Evolutionary conservation across 768 basidiomycete genomes (phyloP).

Genomic region (Botryobasidium botryosum): DNA sequence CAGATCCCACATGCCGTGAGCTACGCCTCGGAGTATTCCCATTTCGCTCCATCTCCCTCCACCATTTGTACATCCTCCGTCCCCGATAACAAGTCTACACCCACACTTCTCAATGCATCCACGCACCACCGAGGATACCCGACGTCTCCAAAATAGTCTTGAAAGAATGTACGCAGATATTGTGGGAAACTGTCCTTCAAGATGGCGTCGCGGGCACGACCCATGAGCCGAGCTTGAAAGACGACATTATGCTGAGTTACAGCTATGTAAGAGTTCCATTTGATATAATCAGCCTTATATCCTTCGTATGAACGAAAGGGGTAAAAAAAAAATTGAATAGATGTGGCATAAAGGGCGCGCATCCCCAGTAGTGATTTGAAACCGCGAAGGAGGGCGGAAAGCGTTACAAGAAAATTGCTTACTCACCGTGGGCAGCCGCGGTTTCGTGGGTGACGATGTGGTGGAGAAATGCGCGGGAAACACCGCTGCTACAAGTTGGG

Average conservation of each 20-base stretch:
- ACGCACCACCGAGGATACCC: constrained; percentile 84
- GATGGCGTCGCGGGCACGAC: constrained; percentile 68
- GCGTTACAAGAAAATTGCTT: too few species aligned
- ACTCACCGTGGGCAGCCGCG: constrained; percentile 64
- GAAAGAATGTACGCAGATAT: constrained; percentile 63
- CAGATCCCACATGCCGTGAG: too few species aligned
- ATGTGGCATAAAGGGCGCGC: background rate
- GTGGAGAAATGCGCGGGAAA: constrained; percentile 58
- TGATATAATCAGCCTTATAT: background rate
- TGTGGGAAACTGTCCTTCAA: constrained; percentile 58
- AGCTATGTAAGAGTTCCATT: constrained; percentile 27
- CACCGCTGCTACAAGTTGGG: constrained; percentile 57
- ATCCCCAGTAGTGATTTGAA: constrained; percentile 1
- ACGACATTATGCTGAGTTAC: constrained; percentile 69
- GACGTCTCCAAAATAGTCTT: constrained; percentile 52
- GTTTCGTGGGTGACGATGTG: constrained; percentile 68
- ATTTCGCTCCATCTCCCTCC: constrained; percentile 37
- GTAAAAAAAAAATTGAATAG: background rate
- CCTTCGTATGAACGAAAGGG: background rate
- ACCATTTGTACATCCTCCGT: constrained; percentile 31
- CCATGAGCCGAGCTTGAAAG: constrained; percentile 80
- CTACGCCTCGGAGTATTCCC: constrained; percentile 52
- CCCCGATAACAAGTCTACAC: constrained; percentile 61
- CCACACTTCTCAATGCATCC: constrained; percentile 64
- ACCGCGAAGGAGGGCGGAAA: constrained; percentile 9